phyloP scores from a whole-genome alignment of 1,284 basidiomycete genomes.

The Pascua sp. region DNA sequence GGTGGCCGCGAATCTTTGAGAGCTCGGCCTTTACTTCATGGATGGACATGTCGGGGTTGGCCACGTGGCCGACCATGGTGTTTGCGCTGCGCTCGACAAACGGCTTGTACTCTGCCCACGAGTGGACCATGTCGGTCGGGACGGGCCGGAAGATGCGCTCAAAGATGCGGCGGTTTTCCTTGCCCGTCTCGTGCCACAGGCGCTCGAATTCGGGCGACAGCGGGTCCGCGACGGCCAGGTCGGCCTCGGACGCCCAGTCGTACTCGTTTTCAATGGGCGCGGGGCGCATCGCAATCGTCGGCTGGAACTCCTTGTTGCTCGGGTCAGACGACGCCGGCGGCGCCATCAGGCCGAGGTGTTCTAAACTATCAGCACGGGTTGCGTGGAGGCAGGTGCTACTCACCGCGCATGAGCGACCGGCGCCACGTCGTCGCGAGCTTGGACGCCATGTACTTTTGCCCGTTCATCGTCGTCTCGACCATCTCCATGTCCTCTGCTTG shows the following conservation, averaged over 20 bases:
- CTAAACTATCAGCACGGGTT: slow-evolving; percentile 51
- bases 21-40: slow-evolving; percentile 70
- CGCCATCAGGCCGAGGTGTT: slow-evolving; percentile 77
- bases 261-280: slow-evolving; percentile 71
- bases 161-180: slow-evolving; percentile 72
- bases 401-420: slow-evolving; percentile 43
- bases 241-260: slow-evolving; percentile 60
- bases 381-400: slow-evolving; percentile 2
- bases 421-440: slow-evolving; percentile 42
- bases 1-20: slow-evolving; percentile 57
- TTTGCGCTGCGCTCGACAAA: slow-evolving; percentile 41
- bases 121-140: slow-evolving; percentile 72
- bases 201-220: slow-evolving; percentile 60
- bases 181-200: slow-evolving; percentile 70
- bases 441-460: slow-evolving; percentile 54
- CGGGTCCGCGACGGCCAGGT: slow-evolving; percentile 73
- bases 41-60: slow-evolving; percentile 59
- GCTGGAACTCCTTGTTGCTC: slow-evolving; percentile 47
- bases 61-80: slow-evolving; percentile 70
- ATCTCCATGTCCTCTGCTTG: slow-evolving; percentile 65
- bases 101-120: slow-evolving; percentile 74
- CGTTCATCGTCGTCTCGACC: slow-evolving; percentile 74
- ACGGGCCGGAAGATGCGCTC: slow-evolving; percentile 51
- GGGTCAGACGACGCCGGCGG: slow-evolving; percentile 31
- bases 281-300: slow-evolving; percentile 64